Conservation (phyloP, 495 filamentous ascomycete species). For the Viridothelium virens region DNA sequence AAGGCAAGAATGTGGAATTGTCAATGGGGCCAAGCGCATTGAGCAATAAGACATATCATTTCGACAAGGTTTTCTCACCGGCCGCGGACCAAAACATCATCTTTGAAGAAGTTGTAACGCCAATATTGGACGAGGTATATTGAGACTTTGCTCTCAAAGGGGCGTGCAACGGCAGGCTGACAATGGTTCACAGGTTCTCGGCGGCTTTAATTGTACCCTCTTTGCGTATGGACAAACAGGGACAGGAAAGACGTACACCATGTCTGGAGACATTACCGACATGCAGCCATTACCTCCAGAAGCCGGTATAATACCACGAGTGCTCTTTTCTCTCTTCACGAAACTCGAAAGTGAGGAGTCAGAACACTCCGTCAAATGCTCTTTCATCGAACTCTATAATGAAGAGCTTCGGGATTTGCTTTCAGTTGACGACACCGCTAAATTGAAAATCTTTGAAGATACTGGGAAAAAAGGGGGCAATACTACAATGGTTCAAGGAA, state of each 20-base stretch:
- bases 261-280: constrained; percentile 95
- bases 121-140: constrained; percentile 82
- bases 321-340: constrained; percentile 73
- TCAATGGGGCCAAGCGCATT: constrained; percentile 88
- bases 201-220: constrained; percentile 96
- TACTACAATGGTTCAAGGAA: constrained; percentile 83
- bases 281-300: constrained; percentile 76
- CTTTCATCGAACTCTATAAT: constrained; percentile 97
- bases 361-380: constrained; percentile 94
- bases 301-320: constrained; percentile 89
- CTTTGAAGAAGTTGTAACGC: constrained; percentile 88
- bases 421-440: constrained; percentile 66
- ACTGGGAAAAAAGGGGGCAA: constrained; percentile 69
- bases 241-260: constrained; percentile 97
- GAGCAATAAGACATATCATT: constrained; percentile 93
- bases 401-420: constrained; percentile 90
- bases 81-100: constrained; percentile 89
- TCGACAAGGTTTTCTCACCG: constrained; percentile 93
- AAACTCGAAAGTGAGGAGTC: constrained; percentile 64
- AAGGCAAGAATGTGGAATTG: constrained; percentile 71
- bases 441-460: constrained; percentile 94
- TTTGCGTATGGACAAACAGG: constrained; percentile 98
- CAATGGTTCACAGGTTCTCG: constrained; percentile 61
- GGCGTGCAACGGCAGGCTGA: constrained; percentile 1
- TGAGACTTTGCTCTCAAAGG: background rate